phyloP scores from a whole-genome alignment of 2,329 filamentous ascomycete species.

The Sarocladium kiliense region DNA sequence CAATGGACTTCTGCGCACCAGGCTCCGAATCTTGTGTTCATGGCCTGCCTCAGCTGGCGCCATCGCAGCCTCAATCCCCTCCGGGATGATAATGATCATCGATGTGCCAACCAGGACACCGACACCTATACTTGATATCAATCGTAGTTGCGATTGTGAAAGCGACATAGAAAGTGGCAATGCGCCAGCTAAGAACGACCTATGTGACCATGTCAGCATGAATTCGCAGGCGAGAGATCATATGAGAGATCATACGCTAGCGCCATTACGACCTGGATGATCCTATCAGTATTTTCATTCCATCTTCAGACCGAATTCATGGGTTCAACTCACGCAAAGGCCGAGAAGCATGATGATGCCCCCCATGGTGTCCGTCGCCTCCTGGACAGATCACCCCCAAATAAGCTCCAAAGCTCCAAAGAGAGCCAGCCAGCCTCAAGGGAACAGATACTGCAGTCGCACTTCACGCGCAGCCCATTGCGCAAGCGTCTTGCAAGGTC shows the following conservation, averaged over 20 bases:
- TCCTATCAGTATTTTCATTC: conserved; percentile 15
- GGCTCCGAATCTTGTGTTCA: conserved; percentile 27
- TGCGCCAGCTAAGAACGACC: conserved; percentile 89
- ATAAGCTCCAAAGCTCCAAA: conserved; percentile 1
- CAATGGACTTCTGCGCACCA: conserved; percentile 28
- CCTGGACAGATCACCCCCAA: conserved; percentile 9
- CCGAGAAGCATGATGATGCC: conserved; percentile 34
- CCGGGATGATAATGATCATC: conserved; percentile 94
- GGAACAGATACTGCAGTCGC: background rate
- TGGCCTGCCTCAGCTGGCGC: conserved; percentile 37
- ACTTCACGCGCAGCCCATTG: background rate
- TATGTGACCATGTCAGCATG: conserved; percentile 31
- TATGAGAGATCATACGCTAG: conserved; percentile 42
- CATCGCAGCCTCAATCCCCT: conserved; percentile 83
- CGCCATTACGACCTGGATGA: conserved; percentile 49
- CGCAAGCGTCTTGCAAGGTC: background rate
- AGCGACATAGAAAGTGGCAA: conserved; percentile 85
- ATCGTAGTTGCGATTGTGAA: conserved; percentile 77
- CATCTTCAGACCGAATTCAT: background rate
- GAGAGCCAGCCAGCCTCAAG: background rate
- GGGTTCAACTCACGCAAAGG: conserved; percentile 31
- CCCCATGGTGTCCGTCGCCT: conserved; percentile 26
- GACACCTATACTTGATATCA: conserved; percentile 89
- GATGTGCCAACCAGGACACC: conserved; percentile 93
- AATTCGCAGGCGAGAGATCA: conserved; percentile 10